These are phyloP conservation scores for Ceratocystis smalleyi DNA, from an alignment of 2,329 filamentous ascomycete genomes.

Conservation along the genomic window DNA sequence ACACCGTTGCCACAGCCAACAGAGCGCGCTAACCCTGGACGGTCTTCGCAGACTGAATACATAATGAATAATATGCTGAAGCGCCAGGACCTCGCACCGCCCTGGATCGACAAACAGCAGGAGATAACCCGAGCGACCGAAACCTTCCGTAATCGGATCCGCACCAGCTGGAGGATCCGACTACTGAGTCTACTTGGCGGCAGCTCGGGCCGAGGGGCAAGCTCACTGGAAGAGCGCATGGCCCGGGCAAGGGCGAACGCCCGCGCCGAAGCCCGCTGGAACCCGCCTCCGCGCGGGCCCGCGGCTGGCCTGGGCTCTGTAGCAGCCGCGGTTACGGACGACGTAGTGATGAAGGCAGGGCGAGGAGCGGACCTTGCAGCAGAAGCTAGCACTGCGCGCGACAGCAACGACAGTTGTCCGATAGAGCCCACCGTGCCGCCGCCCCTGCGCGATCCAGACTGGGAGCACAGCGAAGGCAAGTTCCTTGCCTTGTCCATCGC, in stretches of 20 bases:
- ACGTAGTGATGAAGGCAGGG: slow-evolving; percentile 33
- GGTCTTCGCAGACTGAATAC: slow-evolving; percentile 58
- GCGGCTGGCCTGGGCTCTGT: slow-evolving; percentile 21
- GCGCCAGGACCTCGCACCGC: slow-evolving; percentile 84
- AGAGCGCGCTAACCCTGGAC: neutral
- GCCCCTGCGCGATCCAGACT: slow-evolving; percentile 64
- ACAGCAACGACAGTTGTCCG: neutral
- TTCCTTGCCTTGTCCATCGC: slow-evolving; percentile 65
- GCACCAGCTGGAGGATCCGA: slow-evolving; percentile 73
- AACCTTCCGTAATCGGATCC: slow-evolving; percentile 57
- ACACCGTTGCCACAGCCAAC: neutral
- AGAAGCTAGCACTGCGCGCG: neutral
- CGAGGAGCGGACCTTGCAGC: slow-evolving; percentile 20
- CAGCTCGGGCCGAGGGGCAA: slow-evolving; percentile 43
- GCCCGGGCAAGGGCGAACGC: slow-evolving; percentile 57
- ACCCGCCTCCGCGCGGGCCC: slow-evolving; percentile 33
- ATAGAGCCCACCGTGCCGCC: slow-evolving; percentile 21
- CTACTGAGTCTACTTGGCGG: slow-evolving; percentile 60
- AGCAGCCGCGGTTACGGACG: slow-evolving; percentile 32
- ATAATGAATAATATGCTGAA: slow-evolving; percentile 98
- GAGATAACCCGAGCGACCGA: slow-evolving; percentile 56
- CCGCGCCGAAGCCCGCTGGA: slow-evolving; percentile 51
- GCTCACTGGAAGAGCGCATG: slow-evolving; percentile 54
- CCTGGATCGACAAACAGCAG: slow-evolving; percentile 98
- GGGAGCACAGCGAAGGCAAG: slow-evolving; percentile 54